These are phyloP conservation scores for Turritis glabra DNA, from an alignment of 345 rosid genomes.

Conservation along the genomic window DNA sequence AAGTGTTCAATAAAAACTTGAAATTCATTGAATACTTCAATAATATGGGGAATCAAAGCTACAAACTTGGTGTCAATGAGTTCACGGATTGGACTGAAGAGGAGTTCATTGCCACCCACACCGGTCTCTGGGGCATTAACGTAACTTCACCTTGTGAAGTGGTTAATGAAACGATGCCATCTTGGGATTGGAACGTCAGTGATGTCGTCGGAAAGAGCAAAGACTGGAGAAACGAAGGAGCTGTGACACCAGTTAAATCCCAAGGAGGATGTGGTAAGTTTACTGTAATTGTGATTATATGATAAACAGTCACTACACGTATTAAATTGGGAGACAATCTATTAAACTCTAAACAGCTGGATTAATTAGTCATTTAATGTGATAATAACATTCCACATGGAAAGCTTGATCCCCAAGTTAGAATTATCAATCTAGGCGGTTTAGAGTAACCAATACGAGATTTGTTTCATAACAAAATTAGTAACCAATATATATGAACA, in stretches of 20 bases:
- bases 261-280: slow-evolving; percentile 49
- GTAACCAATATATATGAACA: slow-evolving; percentile 11
- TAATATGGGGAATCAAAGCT: slow-evolving; percentile 37
- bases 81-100: slow-evolving; percentile 56
- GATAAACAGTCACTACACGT: background rate
- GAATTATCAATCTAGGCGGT: background rate
- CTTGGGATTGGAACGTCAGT: slow-evolving; percentile 33
- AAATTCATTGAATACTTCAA: slow-evolving; percentile 43
- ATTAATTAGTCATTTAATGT: background rate
- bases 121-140: slow-evolving; percentile 34
- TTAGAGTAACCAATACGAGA: background rate
- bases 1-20: slow-evolving; percentile 40
- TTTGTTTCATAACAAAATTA: background rate
- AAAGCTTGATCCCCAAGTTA: background rate
- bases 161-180: slow-evolving; percentile 1
- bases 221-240: slow-evolving; percentile 49
- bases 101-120: slow-evolving; percentile 51
- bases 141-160: slow-evolving; percentile 17
- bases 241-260: slow-evolving; percentile 43
- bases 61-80: slow-evolving; percentile 53
- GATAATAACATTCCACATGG: background rate
- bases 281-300: background rate
- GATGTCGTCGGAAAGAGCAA: background rate
- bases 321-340: background rate
- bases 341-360: background rate